Conservation (phyloP, 2,329 filamentous ascomycete genomes). For the Alternaria novae-zelandiae region DNA sequence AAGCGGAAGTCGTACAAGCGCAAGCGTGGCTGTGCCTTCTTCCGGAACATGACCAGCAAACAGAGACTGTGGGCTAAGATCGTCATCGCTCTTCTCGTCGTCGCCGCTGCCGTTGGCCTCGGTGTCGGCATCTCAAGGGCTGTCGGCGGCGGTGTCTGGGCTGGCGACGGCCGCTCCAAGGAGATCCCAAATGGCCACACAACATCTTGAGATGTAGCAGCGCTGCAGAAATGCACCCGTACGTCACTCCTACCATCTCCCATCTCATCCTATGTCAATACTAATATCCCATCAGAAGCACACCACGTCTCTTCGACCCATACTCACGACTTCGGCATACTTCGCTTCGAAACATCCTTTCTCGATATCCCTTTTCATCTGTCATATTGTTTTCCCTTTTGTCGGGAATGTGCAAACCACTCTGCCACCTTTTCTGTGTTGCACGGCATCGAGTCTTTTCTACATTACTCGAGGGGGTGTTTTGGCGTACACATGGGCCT, state of each 20-base stretch:
- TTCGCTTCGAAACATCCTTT: constrained; percentile 22
- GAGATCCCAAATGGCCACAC: constrained; percentile 39
- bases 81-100: constrained; percentile 52
- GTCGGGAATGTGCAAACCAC: constrained; percentile 18
- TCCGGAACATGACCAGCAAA: constrained; percentile 51
- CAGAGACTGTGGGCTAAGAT: constrained; percentile 55
- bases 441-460: constrained; percentile 7
- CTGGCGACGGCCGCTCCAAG: constrained; percentile 46
- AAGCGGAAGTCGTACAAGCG: constrained; percentile 50
- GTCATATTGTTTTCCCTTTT: constrained; percentile 19
- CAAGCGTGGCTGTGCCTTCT: constrained; percentile 49
- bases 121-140: constrained; percentile 58
- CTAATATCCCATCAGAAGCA: constrained; percentile 1
- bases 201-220: not conserved
- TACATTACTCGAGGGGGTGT: constrained; percentile 4
- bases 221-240: not conserved
- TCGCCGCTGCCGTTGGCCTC: constrained; percentile 56
- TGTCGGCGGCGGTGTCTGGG: constrained; percentile 57
- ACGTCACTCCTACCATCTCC: not conserved
- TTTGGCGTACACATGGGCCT: constrained; percentile 3
- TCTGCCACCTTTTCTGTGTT: constrained; percentile 5
- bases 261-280: not conserved
- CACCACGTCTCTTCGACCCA: constrained; percentile 1
- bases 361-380: constrained; percentile 26
- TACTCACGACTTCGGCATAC: constrained; percentile 17